Evolutionary conservation across 148 eudicot genomes (phyloP).

Genomic region (Vaccinium myrtillus): DNA sequence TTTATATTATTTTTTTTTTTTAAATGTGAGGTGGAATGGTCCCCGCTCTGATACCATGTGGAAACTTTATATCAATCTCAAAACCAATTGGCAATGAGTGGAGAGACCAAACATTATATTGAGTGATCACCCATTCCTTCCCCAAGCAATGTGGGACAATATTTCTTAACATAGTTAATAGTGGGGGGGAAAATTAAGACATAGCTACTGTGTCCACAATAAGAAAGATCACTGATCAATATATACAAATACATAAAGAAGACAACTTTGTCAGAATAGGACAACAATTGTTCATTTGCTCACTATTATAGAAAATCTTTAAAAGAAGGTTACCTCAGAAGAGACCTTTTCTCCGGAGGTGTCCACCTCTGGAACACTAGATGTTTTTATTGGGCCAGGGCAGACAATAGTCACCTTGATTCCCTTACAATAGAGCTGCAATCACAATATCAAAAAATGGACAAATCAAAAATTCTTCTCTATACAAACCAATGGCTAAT

Average conservation of each 20-base stretch:
- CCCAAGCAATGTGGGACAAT: no score
- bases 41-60: no score
- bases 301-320: constrained; percentile 8
- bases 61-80: no score
- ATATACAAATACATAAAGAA: not conserved
- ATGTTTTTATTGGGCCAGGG: constrained; percentile 87
- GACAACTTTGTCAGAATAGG: not conserved
- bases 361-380: constrained; percentile 45
- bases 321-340: constrained; percentile 50
- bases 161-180: not conserved
- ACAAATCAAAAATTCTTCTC: not conserved
- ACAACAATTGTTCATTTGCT: not conserved
- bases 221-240: not conserved
- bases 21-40: no score
- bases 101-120: no score
- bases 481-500: not conserved
- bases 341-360: constrained; percentile 35
- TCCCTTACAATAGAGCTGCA: constrained; percentile 76
- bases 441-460: constrained; percentile 17
- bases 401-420: constrained; percentile 90
- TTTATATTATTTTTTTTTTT: no score
- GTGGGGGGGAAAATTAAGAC: not conserved
- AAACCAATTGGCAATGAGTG: no score
- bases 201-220: not conserved
- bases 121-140: no score